Percentiles rank a stretch among this genome's conserved stretches.
Evolutionary conservation across 306 rosid species (phyloP).

Genomic region (Cucurbita ficifolia): DNA sequence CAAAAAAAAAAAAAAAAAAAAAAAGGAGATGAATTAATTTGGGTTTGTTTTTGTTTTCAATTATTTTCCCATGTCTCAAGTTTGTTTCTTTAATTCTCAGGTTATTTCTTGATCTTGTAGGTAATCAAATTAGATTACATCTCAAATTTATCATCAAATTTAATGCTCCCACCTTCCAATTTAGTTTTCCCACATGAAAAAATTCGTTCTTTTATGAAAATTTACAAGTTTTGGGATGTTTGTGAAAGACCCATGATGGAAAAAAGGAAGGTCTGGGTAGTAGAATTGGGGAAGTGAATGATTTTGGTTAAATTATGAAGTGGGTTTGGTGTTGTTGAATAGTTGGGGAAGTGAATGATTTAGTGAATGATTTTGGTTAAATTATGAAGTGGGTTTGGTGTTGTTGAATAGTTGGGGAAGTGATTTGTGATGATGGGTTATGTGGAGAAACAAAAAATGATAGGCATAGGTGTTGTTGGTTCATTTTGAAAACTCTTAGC

Average conservation of each 20-base stretch:
- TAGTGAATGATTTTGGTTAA: not conserved
- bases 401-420: too few relatives aligned
- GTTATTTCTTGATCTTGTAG: not conserved
- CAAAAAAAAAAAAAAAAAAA: not conserved
- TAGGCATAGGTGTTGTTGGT: not conserved
- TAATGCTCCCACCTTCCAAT: not conserved
- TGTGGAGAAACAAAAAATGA: not conserved
- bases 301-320: not conserved
- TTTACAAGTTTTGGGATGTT: not conserved
- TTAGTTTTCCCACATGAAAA: not conserved
- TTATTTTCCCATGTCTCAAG: not conserved
- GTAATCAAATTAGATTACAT: constrained; percentile 1
- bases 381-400: not conserved
- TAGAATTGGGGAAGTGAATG: not conserved
- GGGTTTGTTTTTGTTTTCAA: not conserved
- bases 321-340: not conserved
- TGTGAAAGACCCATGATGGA: not conserved
- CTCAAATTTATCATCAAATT: not conserved
- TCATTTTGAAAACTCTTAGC: not conserved
- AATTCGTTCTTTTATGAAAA: not conserved
- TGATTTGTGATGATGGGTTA: too few relatives aligned
- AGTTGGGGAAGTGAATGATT: not conserved
- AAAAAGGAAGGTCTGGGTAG: not conserved
- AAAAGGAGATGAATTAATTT: not conserved
- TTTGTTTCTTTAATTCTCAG: not conserved